phyloP scores from a whole-genome alignment of 768 basidiomycete genomes.

The Pholiota molesta region DNA sequence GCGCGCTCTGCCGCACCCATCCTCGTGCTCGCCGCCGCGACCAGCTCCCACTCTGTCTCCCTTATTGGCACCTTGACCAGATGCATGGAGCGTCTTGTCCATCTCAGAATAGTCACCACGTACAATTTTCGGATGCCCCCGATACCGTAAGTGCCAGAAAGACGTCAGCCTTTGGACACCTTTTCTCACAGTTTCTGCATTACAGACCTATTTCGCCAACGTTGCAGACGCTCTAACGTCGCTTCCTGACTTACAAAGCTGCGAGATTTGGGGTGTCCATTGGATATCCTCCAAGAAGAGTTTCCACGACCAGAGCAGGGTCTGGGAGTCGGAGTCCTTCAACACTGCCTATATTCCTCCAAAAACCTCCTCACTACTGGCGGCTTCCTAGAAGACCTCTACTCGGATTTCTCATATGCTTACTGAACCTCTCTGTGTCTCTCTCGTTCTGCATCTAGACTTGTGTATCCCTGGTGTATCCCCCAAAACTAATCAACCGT shows the following conservation, averaged over 20 bases:
- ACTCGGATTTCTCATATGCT: constrained; percentile 35
- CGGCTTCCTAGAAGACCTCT: constrained; percentile 32
- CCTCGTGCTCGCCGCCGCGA: constrained; percentile 60
- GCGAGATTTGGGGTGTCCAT: constrained; percentile 77
- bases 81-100: constrained; percentile 61
- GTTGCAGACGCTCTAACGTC: constrained; percentile 59
- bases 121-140: constrained; percentile 53
- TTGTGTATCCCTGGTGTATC: neutral
- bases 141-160: constrained; percentile 45
- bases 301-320: constrained; percentile 43
- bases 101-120: constrained; percentile 68
- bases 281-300: constrained; percentile 62
- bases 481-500: constrained; percentile 5
- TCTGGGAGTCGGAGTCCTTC: constrained; percentile 59
- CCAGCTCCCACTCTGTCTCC: constrained; percentile 57
- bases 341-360: constrained; percentile 23
- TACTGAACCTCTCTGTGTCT: constrained; percentile 24
- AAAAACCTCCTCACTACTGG: constrained; percentile 31
- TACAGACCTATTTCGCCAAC: constrained; percentile 64
- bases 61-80: constrained; percentile 58
- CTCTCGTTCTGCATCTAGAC: constrained; percentile 6
- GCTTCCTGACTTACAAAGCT: constrained; percentile 62
- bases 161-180: constrained; percentile 15
- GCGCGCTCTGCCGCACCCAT: constrained; percentile 53
- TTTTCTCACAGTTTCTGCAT: constrained; percentile 23